Conservation (phyloP, 2,329 filamentous ascomycete species). For the Beauveria varroae region DNA sequence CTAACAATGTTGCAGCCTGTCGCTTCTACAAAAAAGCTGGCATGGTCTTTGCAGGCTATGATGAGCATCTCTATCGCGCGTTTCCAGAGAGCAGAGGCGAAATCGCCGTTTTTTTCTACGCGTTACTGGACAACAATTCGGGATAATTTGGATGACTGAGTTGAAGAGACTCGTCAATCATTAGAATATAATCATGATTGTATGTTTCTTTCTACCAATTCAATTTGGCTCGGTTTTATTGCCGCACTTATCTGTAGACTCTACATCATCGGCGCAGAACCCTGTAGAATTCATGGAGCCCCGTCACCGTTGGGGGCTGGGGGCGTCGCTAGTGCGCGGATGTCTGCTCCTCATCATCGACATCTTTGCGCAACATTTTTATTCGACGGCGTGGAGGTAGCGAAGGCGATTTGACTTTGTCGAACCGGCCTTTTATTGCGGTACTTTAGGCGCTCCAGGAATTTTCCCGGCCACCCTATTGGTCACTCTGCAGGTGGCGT, state of each 20-base stretch:
- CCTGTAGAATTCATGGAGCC: background rate
- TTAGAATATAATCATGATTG: background rate
- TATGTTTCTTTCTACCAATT: background rate
- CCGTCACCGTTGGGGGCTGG: background rate
- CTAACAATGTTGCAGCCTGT: conserved; percentile 15
- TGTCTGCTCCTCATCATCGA: conserved; percentile 13
- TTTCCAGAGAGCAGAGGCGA: conserved; percentile 11
- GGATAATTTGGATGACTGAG: background rate
- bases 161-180: background rate
- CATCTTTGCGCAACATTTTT: background rate
- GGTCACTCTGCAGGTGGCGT: background rate
- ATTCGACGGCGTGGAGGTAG: background rate
- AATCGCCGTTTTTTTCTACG: conserved; percentile 15
- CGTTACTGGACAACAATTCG: background rate
- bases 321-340: background rate
- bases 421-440: background rate
- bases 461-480: background rate
- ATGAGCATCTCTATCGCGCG: conserved; percentile 14
- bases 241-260: background rate
- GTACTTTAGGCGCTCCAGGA: background rate
- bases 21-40: conserved; percentile 14
- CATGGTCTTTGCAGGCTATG: conserved; percentile 15
- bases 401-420: background rate
- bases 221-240: background rate
- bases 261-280: background rate